phyloP scores from a whole-genome alignment of 208 protist genomes.

The Acanthamoeba healyi region DNA sequence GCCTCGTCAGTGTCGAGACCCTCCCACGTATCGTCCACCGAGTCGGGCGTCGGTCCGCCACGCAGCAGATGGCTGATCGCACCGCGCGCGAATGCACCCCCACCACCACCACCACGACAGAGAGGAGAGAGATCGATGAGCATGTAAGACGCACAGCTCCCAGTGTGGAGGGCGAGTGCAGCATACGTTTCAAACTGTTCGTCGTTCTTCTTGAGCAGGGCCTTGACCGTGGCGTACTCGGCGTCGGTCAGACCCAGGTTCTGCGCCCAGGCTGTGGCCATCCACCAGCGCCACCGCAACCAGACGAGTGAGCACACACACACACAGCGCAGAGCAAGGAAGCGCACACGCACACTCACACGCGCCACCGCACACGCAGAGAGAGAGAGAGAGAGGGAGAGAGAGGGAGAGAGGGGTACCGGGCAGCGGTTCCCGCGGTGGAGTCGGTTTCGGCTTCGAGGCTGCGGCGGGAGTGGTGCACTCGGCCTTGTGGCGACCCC shows the following conservation, averaged over 20 bases:
- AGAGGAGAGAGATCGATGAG: background rate
- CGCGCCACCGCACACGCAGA: too few relatives aligned
- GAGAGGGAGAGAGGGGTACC: background rate
- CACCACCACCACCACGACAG: background rate
- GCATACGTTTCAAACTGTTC: conserved; percentile 11
- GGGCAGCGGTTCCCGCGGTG: background rate
- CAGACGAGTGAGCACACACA: background rate
- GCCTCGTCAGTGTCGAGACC: background rate
- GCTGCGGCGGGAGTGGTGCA: background rate
- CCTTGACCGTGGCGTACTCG: background rate
- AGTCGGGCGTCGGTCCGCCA: background rate
- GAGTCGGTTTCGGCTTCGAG: background rate
- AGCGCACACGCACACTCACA: too few relatives aligned
- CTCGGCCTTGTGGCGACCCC: background rate
- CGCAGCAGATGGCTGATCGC: background rate
- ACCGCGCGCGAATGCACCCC: background rate
- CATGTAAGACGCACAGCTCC: background rate
- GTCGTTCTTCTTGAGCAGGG: conserved; percentile 13
- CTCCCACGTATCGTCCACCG: background rate
- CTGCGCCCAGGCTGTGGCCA: background rate
- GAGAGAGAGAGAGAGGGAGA: background rate
- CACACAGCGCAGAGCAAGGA: too few relatives aligned
- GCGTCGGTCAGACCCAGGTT: background rate
- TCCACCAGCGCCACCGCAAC: background rate
- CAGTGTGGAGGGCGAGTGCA: background rate